Conservation (phyloP, 345 rosid genomes). For the Ceriops zippeliana region DNA sequence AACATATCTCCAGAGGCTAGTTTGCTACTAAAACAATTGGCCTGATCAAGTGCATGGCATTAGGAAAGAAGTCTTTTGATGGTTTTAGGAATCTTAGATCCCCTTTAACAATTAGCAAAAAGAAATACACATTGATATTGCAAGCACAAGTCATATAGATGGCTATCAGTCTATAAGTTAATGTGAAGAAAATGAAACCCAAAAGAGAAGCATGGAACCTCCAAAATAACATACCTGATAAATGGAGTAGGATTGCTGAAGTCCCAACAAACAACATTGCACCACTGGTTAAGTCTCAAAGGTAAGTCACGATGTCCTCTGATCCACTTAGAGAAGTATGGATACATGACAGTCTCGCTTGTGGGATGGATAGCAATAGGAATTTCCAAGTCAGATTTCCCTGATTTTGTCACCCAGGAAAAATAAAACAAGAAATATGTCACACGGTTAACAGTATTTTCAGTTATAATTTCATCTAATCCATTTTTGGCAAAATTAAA, state of each 20-base stretch:
- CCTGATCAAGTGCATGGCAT: no score
- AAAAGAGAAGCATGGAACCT: background rate
- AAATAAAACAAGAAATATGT: slow-evolving; percentile 42
- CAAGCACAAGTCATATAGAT: background rate
- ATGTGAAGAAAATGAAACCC: background rate
- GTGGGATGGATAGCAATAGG: slow-evolving; percentile 96
- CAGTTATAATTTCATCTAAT: no score
- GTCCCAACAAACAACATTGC: slow-evolving; percentile 99
- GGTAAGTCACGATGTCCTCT: slow-evolving; percentile 97
- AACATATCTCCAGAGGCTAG: background rate
- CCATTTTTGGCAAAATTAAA: background rate
- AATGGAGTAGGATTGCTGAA: slow-evolving; percentile 98
- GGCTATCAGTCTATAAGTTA: background rate
- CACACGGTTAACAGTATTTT: background rate
- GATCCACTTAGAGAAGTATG: slow-evolving; percentile 94
- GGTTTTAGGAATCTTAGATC: no score
- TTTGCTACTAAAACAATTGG: no score
- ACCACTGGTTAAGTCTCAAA: slow-evolving; percentile 93
- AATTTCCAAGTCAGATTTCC: slow-evolving; percentile 81
- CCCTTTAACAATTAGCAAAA: no score
- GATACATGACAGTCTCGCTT: slow-evolving; percentile 98
- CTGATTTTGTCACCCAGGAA: slow-evolving; percentile 96
- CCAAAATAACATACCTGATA: slow-evolving; percentile 59
- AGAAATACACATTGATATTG: no score
- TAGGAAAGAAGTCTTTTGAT: no score